phyloP scores from a whole-genome alignment of 2,329 filamentous ascomycete genomes.

The Allantophomopsis cytisporea region DNA sequence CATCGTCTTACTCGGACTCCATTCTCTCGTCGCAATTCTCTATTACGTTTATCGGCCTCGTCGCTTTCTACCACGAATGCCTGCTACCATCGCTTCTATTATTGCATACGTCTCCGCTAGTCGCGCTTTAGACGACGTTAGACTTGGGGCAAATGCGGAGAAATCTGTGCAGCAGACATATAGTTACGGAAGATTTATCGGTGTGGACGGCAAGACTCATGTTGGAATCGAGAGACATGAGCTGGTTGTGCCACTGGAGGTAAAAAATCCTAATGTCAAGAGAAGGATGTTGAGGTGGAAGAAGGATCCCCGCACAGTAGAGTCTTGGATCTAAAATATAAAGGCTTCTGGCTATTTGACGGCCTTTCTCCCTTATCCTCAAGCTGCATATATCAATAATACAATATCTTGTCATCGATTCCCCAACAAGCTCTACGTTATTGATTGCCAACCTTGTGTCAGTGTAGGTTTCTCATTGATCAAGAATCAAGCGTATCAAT shows the following conservation, averaged over 20 bases:
- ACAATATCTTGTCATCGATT: too few relatives aligned
- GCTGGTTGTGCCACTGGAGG: conserved; percentile 21
- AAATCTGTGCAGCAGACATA: conserved; percentile 15
- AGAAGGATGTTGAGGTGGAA: conserved; percentile 1
- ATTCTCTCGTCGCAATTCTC: conserved; percentile 25
- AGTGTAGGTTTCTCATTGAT: too few relatives aligned
- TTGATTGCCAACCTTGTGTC: too few relatives aligned
- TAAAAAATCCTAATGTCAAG: conserved; percentile 7
- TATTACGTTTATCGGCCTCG: conserved; percentile 28
- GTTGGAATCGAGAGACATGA: conserved; percentile 36
- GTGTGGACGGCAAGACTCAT: conserved; percentile 29
- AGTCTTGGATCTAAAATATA: too few relatives aligned
- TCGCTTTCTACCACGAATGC: conserved; percentile 33
- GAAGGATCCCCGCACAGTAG: background rate
- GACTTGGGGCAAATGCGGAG: background rate
- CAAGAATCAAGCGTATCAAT: too few relatives aligned
- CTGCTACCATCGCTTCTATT: conserved; percentile 32
- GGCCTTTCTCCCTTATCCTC: too few relatives aligned
- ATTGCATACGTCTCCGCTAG: conserved; percentile 34
- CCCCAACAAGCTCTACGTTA: too few relatives aligned
- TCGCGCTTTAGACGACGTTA: conserved; percentile 22
- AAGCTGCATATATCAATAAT: too few relatives aligned
- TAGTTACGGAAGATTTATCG: conserved; percentile 35
- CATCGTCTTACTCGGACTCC: conserved; percentile 25
- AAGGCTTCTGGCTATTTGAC: too few relatives aligned